Percentiles rank a stretch among this genome's conserved stretches.
Conservation (phyloP, 331 rosid species). For the Malus hybrid region DNA sequence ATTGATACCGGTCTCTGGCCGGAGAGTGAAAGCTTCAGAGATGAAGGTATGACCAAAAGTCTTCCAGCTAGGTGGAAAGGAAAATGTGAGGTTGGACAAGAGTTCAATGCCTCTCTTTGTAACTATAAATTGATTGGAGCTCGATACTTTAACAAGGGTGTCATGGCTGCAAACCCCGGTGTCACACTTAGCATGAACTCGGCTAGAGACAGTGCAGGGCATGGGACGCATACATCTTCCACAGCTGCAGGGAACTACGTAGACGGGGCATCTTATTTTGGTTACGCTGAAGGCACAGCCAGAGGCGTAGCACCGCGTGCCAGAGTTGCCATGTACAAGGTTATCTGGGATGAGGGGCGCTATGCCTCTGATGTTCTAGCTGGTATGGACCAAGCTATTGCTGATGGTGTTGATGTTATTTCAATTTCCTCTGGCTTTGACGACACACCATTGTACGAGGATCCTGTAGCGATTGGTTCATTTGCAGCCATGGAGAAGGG, state of each 20-base stretch:
- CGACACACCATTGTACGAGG: conserved; percentile 30
- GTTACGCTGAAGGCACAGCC: conserved; percentile 46
- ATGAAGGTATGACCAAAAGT: conserved; percentile 25
- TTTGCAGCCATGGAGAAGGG: conserved; percentile 60
- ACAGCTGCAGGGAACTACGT: conserved; percentile 47
- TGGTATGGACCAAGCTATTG: conserved; percentile 49
- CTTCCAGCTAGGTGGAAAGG: conserved; percentile 52
- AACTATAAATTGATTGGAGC: conserved; percentile 56
- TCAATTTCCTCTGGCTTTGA: conserved; percentile 36
- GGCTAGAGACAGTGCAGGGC: conserved; percentile 36
- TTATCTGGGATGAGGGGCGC: conserved; percentile 30
- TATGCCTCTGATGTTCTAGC: conserved; percentile 49
- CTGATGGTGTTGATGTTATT: conserved; percentile 56
- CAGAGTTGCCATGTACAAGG: conserved; percentile 42
- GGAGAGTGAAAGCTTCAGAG: conserved; percentile 51
- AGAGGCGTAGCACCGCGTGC: conserved; percentile 51
- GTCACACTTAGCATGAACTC: conserved; percentile 39
- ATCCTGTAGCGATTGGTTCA: conserved; percentile 43
- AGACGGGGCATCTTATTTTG: conserved; percentile 29
- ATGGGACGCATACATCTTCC: conserved; percentile 49
- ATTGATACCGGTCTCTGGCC: conserved; percentile 51
- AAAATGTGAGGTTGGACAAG: conserved; percentile 46
- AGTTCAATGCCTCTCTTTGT: conserved; percentile 39
- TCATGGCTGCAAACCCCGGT: conserved; percentile 23
- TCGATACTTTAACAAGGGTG: conserved; percentile 47